Conservation (phyloP, 192 early-diverging fungal species). For the Umbelopsis ramanniana region DNA sequence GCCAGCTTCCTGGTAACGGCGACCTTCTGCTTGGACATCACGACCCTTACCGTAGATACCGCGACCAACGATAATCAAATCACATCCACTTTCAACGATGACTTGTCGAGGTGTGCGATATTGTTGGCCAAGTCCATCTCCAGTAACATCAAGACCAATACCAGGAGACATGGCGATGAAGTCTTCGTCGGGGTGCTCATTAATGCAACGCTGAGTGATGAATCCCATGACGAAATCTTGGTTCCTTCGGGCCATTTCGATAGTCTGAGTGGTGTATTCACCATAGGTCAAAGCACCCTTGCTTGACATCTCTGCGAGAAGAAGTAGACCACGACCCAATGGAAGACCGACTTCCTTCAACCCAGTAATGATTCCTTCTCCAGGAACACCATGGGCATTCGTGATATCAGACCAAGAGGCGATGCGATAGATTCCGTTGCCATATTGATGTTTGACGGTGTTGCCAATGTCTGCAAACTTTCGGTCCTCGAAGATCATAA, state of each 20-base stretch:
- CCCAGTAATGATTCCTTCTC: conserved; percentile 95
- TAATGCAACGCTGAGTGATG: conserved; percentile 79
- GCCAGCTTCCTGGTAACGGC: conserved; percentile 90
- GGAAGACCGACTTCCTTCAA: conserved; percentile 88
- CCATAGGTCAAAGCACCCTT: conserved; percentile 85
- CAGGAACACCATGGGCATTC: conserved; percentile 93
- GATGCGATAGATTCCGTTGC: conserved; percentile 88
- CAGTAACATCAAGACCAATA: conserved; percentile 81
- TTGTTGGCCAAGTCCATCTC: conserved; percentile 93
- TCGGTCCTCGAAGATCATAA: conserved; percentile 98
- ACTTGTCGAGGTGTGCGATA: conserved; percentile 92
- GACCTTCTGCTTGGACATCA: conserved; percentile 71
- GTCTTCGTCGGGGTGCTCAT: conserved; percentile 69
- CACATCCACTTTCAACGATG: conserved; percentile 80
- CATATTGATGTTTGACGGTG: conserved; percentile 96
- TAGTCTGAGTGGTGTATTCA: conserved; percentile 82
- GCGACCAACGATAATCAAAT: conserved; percentile 98
- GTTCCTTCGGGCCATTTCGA: conserved; percentile 85
- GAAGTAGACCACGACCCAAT: conserved; percentile 75
- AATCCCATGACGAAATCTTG: conserved; percentile 96
- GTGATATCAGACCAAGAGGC: conserved; percentile 96
- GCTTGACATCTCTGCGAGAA: conserved; percentile 98
- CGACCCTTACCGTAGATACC: conserved; percentile 93
- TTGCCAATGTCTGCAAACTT: conserved; percentile 99
- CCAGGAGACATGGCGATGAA: conserved; percentile 97